phyloP scores from a whole-genome alignment of 176 grass and related monocot genomes.

The Triticum urartu region DNA sequence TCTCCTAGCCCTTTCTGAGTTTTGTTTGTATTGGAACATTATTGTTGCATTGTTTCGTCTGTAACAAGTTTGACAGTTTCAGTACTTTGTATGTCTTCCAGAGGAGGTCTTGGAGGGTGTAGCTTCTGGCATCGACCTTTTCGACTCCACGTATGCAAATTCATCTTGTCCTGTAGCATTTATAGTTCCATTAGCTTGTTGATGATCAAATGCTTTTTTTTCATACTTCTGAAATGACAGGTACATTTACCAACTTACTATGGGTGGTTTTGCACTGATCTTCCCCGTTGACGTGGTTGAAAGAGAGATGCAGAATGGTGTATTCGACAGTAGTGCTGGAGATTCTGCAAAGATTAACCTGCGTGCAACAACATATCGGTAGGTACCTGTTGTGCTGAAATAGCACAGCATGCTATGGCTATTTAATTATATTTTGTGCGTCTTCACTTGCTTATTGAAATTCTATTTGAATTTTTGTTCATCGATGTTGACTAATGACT shows the following conservation, averaged over 20 bases:
- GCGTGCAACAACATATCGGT: constrained; percentile 76
- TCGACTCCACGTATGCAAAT: constrained; percentile 76
- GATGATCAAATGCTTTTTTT: neutral
- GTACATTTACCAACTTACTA: constrained; percentile 92
- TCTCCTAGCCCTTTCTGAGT: neutral
- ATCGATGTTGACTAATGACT: neutral
- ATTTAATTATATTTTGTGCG: neutral
- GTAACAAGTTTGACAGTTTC: constrained; percentile 23
- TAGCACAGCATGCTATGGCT: neutral
- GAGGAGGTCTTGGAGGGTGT: constrained; percentile 97
- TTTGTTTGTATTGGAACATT: constrained; percentile 3
- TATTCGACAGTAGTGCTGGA: constrained; percentile 27
- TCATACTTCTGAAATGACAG: constrained; percentile 37
- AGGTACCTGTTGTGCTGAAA: neutral
- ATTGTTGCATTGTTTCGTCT: neutral
- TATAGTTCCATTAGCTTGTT: neutral
- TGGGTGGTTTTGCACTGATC: constrained; percentile 84
- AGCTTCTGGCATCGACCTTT: constrained; percentile 83
- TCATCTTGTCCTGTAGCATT: constrained; percentile 20
- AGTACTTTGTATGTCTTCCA: constrained; percentile 34
- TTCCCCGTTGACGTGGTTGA: constrained; percentile 74
- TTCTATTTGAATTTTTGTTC: neutral
- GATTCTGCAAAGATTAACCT: constrained; percentile 89
- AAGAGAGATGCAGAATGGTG: constrained; percentile 32
- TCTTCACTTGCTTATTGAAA: neutral